Conservation (phyloP, 208 protist species). For the Acanthamoeba lenticulata region DNA sequence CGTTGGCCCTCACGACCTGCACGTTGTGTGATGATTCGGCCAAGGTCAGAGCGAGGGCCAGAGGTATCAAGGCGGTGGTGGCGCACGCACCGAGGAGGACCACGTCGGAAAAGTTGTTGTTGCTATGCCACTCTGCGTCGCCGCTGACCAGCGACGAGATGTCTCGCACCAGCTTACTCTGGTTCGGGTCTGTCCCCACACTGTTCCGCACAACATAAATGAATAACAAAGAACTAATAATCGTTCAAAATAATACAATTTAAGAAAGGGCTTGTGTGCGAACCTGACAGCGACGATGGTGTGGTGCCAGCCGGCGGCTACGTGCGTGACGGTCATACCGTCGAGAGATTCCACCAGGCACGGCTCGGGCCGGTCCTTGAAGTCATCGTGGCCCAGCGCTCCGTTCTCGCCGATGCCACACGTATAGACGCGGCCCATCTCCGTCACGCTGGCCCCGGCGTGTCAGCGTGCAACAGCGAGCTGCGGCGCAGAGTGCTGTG, state of each 20-base stretch:
- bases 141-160: not conserved
- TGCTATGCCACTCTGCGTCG: not conserved
- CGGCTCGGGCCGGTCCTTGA: not conserved
- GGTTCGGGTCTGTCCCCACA: not conserved
- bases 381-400: not conserved
- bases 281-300: not conserved
- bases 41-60: not conserved
- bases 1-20: not conserved
- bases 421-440: slow-evolving; percentile 16
- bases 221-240: no score
- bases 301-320: not conserved
- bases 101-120: not conserved
- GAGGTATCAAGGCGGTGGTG: no score
- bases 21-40: not conserved
- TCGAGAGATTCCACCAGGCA: not conserved
- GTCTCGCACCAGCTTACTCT: not conserved
- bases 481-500: not conserved
- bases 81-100: not conserved
- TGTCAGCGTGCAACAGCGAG: not conserved
- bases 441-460: not conserved
- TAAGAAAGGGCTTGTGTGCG: not conserved
- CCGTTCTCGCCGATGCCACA: not conserved
- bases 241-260: no score
- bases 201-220: not conserved
- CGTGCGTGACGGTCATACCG: not conserved